A percentile compares a stretch with the other conserved stretches of the same genome.
Conservation (phyloP, 345 rosid genomes). For the Cardamine occulta region DNA sequence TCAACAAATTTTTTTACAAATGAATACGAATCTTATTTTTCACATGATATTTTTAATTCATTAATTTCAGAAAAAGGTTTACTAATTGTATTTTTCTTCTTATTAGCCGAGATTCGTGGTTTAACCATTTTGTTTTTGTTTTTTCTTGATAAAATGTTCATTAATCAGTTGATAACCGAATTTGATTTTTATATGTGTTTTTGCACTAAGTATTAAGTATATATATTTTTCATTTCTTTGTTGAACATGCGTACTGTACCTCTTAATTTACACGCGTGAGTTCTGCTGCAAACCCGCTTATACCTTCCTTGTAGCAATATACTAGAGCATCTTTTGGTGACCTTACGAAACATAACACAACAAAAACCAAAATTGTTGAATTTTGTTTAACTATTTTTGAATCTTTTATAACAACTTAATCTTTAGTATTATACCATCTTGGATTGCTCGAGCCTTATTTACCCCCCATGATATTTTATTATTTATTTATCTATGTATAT, state of each 20-base stretch:
- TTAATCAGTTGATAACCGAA: neutral
- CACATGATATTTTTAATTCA: neutral
- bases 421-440: neutral
- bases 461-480: neutral
- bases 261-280: no score
- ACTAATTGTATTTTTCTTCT: neutral
- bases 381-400: neutral
- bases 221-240: no score
- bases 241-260: slow-evolving; percentile 3
- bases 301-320: slow-evolving; percentile 24
- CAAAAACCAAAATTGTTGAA: neutral
- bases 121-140: neutral
- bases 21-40: neutral
- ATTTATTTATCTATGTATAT: neutral
- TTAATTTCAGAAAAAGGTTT: neutral
- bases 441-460: neutral
- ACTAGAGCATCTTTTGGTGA: neutral
- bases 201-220: neutral
- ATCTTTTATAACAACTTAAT: neutral
- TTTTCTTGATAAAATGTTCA: neutral
- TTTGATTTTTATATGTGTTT: neutral
- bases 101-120: neutral
- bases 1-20: neutral
- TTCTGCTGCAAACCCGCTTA: slow-evolving; percentile 30
- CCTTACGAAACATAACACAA: neutral